phyloP scores from a whole-genome alignment of 2,329 filamentous ascomycete genomes.

The Xylaria multiplex region DNA sequence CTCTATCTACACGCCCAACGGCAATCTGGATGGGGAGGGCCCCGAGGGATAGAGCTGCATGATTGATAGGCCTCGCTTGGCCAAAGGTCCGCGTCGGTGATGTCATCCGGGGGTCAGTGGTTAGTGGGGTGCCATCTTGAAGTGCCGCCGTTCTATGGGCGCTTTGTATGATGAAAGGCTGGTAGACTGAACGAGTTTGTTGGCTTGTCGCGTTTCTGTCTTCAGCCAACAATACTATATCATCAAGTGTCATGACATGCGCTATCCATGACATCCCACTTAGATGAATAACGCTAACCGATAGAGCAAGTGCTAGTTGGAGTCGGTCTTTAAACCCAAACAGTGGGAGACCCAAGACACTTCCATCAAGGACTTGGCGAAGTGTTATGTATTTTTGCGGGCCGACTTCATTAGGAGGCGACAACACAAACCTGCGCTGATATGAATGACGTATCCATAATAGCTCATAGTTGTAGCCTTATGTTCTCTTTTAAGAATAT shows the following conservation, averaged over 20 bases:
- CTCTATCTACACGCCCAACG: constrained; percentile 1
- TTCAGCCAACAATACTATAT: constrained; percentile 6
- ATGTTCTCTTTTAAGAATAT: not conserved
- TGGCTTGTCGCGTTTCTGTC: not conserved
- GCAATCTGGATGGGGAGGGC: constrained; percentile 21
- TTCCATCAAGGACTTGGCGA: constrained; percentile 11
- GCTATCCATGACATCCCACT: constrained; percentile 16
- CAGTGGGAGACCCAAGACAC: not conserved
- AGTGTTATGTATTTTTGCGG: not conserved
- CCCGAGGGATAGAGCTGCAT: constrained; percentile 2
- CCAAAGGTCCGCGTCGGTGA: not conserved
- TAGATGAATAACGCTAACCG: constrained; percentile 17
- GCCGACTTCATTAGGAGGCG: not conserved
- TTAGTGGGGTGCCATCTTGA: not conserved
- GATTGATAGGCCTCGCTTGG: not conserved
- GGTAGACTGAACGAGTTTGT: not conserved
- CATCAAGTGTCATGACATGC: constrained; percentile 19
- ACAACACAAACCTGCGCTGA: constrained; percentile 17
- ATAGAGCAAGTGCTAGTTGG: constrained; percentile 20
- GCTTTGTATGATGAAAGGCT: constrained; percentile 9
- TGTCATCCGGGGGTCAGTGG: not conserved
- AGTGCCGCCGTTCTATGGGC: not conserved
- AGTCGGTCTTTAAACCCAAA: constrained; percentile 11
- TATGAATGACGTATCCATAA: constrained; percentile 16
- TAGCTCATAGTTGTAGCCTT: not conserved